Base-by-base conservation (phyloP, 2,329 filamentous ascomycete genomes). In the Penicillium olsonii region DNA sequence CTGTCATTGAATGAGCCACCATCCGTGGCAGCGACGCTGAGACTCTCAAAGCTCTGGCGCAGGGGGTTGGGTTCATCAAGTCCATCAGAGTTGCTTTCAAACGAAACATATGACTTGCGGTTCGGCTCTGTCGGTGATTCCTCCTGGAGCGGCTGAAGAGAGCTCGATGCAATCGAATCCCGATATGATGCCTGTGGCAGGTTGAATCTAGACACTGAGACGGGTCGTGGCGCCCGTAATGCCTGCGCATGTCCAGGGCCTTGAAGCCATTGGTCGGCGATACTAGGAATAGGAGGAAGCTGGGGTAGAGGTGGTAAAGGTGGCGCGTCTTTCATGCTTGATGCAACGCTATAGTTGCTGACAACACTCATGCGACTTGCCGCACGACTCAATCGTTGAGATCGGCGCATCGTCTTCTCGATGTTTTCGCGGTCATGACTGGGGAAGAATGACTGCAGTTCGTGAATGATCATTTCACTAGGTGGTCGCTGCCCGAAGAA, bases 381-480 rank as follows among this genome's bases (percentile, higher is more conserved):
- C 58, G 95, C 90, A 68, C 90, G 89, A 75, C 92, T 97, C 56
- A 97, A 79, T 45, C 94, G 87, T 45, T 89, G 90, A 34, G 92
- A 97, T 60, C 94, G 84, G 41, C 94, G 88, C 55, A 96, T 92
- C 0, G 94, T 97, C 61, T 91, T 88, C 70, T 97, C 94, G 67
- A 99, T 96, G 61, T 95, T 90, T 67, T 96, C 92, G 48, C 90
- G 86, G 42, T 92, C 85, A 63, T 97, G 92, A 64, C 95, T 91
- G 0, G 94, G 94, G 79, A 99, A 99, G 77, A 97, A 99, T 0
- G 92, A 95, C 1, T 90, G 94, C 52, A 99, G 78, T 67, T 99
- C 94, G 18, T 94, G 95, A 20, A 92, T 92, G 66, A 99, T 99
- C 68, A 99, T 83, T 75, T 99, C 94, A 74, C 92, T 97, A 1